Evolutionary conservation across 1,284 basidiomycete genomes (phyloP), one percentile per base, ranked within the genome.

Genomic region (Singerocomus inundabilis): DNA sequence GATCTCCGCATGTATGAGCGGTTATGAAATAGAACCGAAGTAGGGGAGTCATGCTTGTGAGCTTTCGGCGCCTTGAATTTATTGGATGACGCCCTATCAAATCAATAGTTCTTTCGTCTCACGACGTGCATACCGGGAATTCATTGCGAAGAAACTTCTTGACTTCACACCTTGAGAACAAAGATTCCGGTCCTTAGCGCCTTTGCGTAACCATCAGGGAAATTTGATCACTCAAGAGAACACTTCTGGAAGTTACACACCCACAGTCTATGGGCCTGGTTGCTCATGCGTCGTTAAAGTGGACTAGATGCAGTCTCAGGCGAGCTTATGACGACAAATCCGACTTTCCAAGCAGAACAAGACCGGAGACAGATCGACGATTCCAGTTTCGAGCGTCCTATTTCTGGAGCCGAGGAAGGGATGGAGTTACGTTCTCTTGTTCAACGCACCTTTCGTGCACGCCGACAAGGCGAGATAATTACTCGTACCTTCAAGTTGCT

Each of bases 1-100:
- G 21, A 55, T 52, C 31, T 43, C 54, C 48, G 34, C 48, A 32
- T 25, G 21, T 26, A 44, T 51, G 41, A 41, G 26, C 40, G 44
- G 33, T 35, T 28, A 44, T 41, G 12, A n/a, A 40, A 13, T 36
- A 18, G 26, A 13, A 34, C 2, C 8, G 6, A 15, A n/a, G 15
- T 32, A 21, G 21, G 21, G 21, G 21, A 2, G 21, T 21, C 21
- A 21, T 21, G 21, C 21, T 21, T 21, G 21, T 7, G 36, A 43
- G 15, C 29, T 44, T 50, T 51, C 15, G 39, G 11, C 28, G 9
- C 31, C 31, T 26, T 24, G 24, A 16, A 39, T 30, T 32, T 45
- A 35, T 33, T 48, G 4, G 10, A 16, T 9, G 4, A 13, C 35
- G 16, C 24, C 6, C 12, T 38, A 28, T 34, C 40, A 15, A 36